Evolutionary conservation across 2,329 filamentous ascomycete species (phyloP).

Genomic region (Neonectria neomacrospora): DNA sequence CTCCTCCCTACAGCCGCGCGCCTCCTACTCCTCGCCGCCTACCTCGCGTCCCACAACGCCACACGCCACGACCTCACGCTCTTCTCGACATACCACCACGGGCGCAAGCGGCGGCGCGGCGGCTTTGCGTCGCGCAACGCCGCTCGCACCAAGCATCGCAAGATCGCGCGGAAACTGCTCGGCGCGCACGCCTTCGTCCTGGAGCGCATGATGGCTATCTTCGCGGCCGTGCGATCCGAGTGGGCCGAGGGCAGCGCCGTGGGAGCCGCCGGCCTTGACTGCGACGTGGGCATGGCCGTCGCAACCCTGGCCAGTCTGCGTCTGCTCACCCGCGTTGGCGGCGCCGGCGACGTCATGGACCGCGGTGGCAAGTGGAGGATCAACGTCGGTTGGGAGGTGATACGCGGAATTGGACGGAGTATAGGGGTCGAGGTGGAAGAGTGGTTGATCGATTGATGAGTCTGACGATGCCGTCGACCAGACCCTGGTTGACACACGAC

Average conservation of each 20-base stretch:
- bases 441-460: slow-evolving; percentile 72
- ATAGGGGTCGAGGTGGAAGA: slow-evolving; percentile 84
- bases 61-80: slow-evolving; percentile 77
- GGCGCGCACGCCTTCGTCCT: slow-evolving; percentile 81
- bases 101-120: slow-evolving; percentile 61
- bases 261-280: slow-evolving; percentile 55
- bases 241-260: slow-evolving; percentile 55
- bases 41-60: slow-evolving; percentile 84
- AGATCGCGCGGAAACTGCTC: slow-evolving; percentile 80
- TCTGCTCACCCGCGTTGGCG: slow-evolving; percentile 74
- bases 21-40: slow-evolving; percentile 79
- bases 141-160: slow-evolving; percentile 66
- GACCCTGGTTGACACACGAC: slow-evolving; percentile 1
- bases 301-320: slow-evolving; percentile 78
- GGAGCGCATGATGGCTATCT: slow-evolving; percentile 82
- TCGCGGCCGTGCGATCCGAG: slow-evolving; percentile 71
- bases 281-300: slow-evolving; percentile 71
- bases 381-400: slow-evolving; percentile 82
- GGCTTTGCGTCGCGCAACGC: slow-evolving; percentile 49
- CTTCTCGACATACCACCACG: slow-evolving; percentile 77
- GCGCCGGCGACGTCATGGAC: slow-evolving; percentile 72
- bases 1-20: slow-evolving; percentile 78
- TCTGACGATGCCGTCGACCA: neutral
- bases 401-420: slow-evolving; percentile 74
- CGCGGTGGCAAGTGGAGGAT: slow-evolving; percentile 79